A percentile compares a stretch with the other conserved stretches of the same genome.
These are phyloP conservation scores for Sedum album DNA, from an alignment of 164 flowering plant genomes.

Conservation along the genomic window DNA sequence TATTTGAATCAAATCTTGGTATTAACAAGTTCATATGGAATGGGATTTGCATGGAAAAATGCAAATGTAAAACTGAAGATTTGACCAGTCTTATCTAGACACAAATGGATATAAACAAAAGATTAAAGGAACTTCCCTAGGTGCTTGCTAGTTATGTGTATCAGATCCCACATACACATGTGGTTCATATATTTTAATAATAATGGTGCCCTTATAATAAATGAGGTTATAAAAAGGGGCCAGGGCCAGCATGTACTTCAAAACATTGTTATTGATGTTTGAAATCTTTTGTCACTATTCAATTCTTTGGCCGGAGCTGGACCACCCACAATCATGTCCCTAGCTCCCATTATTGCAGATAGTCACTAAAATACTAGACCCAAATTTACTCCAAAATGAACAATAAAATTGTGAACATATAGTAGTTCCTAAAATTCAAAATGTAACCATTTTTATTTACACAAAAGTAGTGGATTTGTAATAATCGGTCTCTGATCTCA, in stretches of 20 bases:
- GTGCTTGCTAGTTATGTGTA: not conserved
- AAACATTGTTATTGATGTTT: constrained; percentile 5
- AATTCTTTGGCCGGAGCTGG: constrained; percentile 1
- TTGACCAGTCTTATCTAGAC: not conserved
- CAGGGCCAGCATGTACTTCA: not conserved
- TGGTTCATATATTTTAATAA: not conserved
- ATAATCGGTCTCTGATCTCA: too few species aligned
- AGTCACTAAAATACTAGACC: not conserved
- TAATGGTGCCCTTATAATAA: not conserved
- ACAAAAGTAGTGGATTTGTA: too few species aligned
- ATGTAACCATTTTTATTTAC: too few species aligned
- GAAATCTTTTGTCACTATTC: constrained; percentile 1
- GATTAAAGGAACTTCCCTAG: constrained; percentile 4
- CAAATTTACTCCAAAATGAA: not conserved
- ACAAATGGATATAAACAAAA: not conserved
- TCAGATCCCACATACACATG: constrained; percentile 3
- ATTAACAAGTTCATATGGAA: not conserved
- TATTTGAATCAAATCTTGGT: not conserved
- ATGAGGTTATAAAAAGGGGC: not conserved
- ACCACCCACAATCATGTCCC: constrained; percentile 4
- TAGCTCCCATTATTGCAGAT: constrained; percentile 4
- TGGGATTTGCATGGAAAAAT: not conserved
- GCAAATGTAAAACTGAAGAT: not conserved
- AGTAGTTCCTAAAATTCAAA: not conserved
- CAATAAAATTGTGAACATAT: not conserved